Conservation (phyloP, 768 basidiomycete species). For the Cystofilobasidium bisporidii region DNA sequence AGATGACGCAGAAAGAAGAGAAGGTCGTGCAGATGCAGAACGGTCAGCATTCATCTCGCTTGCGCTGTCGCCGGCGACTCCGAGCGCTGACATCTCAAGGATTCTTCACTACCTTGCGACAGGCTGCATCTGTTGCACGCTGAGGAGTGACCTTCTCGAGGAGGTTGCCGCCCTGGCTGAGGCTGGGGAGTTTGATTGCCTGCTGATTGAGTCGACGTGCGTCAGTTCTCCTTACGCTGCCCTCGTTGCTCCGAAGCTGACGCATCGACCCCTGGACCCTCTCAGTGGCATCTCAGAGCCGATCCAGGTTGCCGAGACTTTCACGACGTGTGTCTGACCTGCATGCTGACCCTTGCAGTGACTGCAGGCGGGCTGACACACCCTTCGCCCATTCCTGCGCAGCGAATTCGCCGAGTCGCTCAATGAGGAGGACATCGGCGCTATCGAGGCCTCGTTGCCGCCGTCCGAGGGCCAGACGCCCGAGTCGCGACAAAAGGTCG, state of each 20-base stretch:
- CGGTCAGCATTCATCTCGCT: slow-evolving; percentile 29
- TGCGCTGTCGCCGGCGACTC: not conserved
- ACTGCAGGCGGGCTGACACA: too few relatives aligned
- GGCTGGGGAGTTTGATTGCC: slow-evolving; percentile 34
- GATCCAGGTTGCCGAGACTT: slow-evolving; percentile 40
- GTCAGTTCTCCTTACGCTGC: not conserved
- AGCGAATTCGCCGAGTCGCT: slow-evolving; percentile 33
- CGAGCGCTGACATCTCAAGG: too few relatives aligned
- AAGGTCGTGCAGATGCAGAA: slow-evolving; percentile 39
- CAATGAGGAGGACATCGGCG: slow-evolving; percentile 22
- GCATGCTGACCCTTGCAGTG: too few relatives aligned
- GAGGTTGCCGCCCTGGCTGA: slow-evolving; percentile 38
- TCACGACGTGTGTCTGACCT: slow-evolving; percentile 27
- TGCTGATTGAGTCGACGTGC: not conserved
- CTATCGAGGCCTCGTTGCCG: slow-evolving; percentile 9
- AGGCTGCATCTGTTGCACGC: slow-evolving; percentile 41
- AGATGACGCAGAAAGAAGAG: slow-evolving; percentile 36
- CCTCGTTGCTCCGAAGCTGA: not conserved
- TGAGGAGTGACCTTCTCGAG: slow-evolving; percentile 39
- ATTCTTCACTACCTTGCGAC: not conserved
- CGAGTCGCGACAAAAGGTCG: slow-evolving; percentile 31
- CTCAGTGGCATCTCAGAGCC: slow-evolving; percentile 39
- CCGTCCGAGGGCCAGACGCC: slow-evolving; percentile 10
- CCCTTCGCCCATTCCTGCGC: too few relatives aligned
- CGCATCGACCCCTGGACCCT: slow-evolving; percentile 5